phyloP scores from a whole-genome alignment of 73 alveolate genomes.

The Diophrys appendiculata region DNA sequence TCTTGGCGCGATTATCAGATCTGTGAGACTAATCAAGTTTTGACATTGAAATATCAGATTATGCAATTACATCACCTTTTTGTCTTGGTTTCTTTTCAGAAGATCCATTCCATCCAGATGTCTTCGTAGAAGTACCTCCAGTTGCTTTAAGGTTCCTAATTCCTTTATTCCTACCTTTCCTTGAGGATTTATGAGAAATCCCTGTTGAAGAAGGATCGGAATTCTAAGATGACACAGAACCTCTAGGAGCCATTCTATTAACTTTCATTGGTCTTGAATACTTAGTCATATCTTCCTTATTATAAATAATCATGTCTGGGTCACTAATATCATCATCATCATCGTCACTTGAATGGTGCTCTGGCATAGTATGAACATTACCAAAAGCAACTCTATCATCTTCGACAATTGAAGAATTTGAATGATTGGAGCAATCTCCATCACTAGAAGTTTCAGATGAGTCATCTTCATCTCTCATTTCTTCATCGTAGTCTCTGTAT shows the following conservation, averaged over 20 bases:
- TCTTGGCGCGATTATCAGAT: no score
- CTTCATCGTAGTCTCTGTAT: neutral
- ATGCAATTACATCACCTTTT: no score
- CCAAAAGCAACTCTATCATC: neutral
- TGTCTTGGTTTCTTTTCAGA: neutral
- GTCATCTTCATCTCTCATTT: neutral
- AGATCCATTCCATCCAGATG: neutral
- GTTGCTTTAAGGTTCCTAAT: neutral
- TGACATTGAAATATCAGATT: no score
- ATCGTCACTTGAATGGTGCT: neutral
- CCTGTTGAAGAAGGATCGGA: neutral
- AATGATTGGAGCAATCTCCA: neutral
- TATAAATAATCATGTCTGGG: neutral
- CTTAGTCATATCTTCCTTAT: conserved; percentile 20
- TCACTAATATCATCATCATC: neutral
- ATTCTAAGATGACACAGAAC: neutral
- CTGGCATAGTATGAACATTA: neutral
- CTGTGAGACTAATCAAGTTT: no score
- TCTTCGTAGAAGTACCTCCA: neutral
- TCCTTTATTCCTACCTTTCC: neutral
- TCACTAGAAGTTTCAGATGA: neutral
- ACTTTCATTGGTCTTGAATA: conserved; percentile 26
- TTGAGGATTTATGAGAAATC: neutral
- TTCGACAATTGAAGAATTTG: neutral
- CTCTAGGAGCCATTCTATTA: neutral